A percentile compares a stretch with the other conserved stretches of the same genome.
phyloP scores from a whole-genome alignment of 2,329 filamentous ascomycete genomes.

The Curvularia lunata region DNA sequence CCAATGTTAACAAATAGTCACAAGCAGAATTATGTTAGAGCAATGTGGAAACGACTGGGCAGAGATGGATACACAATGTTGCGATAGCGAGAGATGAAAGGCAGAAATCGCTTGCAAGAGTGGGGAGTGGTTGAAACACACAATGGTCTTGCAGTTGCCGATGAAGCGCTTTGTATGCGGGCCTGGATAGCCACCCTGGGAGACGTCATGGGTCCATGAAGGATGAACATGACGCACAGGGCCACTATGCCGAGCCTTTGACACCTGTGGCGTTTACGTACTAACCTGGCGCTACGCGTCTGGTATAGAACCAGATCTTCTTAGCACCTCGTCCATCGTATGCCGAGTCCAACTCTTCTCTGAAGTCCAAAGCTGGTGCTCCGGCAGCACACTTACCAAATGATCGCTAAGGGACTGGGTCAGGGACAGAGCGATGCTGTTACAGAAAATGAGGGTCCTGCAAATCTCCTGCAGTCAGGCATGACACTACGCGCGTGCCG shows the following conservation, averaged over 20 bases:
- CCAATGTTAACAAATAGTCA: conserved; percentile 9
- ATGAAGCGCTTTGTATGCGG: conserved; percentile 34
- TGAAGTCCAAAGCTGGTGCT: background rate
- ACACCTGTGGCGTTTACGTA: conserved; percentile 27
- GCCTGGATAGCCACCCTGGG: conserved; percentile 18
- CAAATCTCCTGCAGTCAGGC: conserved; percentile 3
- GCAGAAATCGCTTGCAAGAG: conserved; percentile 3
- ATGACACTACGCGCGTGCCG: conserved; percentile 24
- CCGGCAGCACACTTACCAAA: background rate
- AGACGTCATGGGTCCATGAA: conserved; percentile 25
- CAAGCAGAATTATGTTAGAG: background rate
- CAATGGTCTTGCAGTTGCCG: conserved; percentile 19
- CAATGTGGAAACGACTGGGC: conserved; percentile 7
- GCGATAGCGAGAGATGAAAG: conserved; percentile 7
- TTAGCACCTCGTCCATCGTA: background rate
- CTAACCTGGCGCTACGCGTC: conserved; percentile 12
- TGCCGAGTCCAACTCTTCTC: background rate
- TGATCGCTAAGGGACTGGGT: background rate
- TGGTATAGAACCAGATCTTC: conserved; percentile 11
- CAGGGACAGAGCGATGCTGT: background rate
- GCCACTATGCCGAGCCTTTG: conserved; percentile 16
- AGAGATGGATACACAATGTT: conserved; percentile 1
- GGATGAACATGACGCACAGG: conserved; percentile 24
- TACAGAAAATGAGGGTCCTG: conserved; percentile 6
- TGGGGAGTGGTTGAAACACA: conserved; percentile 20